These are phyloP conservation scores for Malassezia yamatoensis DNA, from an alignment of 1,284 basidiomycete genomes.

Conservation along the genomic window DNA sequence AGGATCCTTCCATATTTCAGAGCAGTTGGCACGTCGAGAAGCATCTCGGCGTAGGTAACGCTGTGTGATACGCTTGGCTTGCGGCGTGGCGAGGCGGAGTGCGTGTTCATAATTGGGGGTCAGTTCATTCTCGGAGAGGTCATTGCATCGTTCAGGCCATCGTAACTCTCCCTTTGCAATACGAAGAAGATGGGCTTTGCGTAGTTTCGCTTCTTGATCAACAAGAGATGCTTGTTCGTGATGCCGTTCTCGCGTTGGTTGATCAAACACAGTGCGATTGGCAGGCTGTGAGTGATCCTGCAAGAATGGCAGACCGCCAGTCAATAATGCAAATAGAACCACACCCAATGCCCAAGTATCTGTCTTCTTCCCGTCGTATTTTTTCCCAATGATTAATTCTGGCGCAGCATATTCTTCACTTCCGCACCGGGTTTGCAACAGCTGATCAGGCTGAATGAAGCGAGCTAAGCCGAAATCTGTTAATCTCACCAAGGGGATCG, in stretches of 20 bases:
- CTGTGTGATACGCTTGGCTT: conserved; percentile 32
- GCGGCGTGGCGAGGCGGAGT: conserved; percentile 36
- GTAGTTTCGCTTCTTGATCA: conserved; percentile 26
- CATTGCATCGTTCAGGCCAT: conserved; percentile 49
- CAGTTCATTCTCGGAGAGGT: conserved; percentile 21
- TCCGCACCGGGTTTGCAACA: conserved; percentile 75
- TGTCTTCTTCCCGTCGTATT: conserved; percentile 75
- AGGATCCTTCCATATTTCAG: conserved; percentile 41
- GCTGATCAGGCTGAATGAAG: conserved; percentile 65
- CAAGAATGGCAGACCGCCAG: conserved; percentile 54
- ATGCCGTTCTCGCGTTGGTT: conserved; percentile 10
- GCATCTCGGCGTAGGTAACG: conserved; percentile 38
- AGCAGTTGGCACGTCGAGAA: conserved; percentile 28
- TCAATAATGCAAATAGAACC: conserved; percentile 66
- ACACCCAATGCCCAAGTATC: conserved; percentile 83
- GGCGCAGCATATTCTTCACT: conserved; percentile 85
- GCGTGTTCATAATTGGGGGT: conserved; percentile 16
- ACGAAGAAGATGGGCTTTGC: conserved; percentile 39
- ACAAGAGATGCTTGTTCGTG: conserved; percentile 1
- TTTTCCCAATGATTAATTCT: conserved; percentile 67
- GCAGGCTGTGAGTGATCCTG: neutral
- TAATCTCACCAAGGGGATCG: conserved; percentile 64
- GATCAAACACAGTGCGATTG: neutral
- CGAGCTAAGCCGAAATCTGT: conserved; percentile 83
- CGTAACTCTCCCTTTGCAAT: conserved; percentile 45